A percentile compares a stretch with the other conserved stretches of the same genome.
phyloP scores from a whole-genome alignment of 371 early-diverging fungal species.

The Apophysomyces trapeziformis region DNA sequence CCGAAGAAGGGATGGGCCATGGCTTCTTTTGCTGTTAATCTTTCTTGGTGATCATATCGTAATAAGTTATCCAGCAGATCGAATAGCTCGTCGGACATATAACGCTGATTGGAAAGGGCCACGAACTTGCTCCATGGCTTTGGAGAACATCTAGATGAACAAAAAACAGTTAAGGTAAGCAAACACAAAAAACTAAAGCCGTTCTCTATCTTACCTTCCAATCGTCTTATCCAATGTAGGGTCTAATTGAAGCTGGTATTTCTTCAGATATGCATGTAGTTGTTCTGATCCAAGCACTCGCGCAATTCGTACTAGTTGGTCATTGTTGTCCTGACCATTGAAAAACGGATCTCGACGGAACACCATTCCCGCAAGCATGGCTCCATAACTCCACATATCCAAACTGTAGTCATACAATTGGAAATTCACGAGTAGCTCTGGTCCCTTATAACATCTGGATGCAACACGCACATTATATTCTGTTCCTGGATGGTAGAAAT shows the following conservation, averaged over 20 bases:
- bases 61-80: constrained; percentile 95
- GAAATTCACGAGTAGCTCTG: constrained; percentile 98
- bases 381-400: constrained; percentile 99
- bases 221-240: constrained; percentile 85
- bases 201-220: constrained; percentile 48
- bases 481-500: constrained; percentile 98
- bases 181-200: not conserved
- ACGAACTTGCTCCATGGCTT: constrained; percentile 96
- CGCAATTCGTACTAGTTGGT: constrained; percentile 98
- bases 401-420: constrained; percentile 98
- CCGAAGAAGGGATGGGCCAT: constrained; percentile 97
- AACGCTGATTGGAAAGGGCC: constrained; percentile 87
- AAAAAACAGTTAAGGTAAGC: not conserved
- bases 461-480: constrained; percentile 99
- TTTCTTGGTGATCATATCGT: constrained; percentile 97
- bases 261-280: constrained; percentile 88
- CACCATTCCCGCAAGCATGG: constrained; percentile 99
- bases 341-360: constrained; percentile 99
- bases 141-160: constrained; percentile 78
- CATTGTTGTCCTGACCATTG: constrained; percentile 98
- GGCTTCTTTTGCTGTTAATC: constrained; percentile 95
- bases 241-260: constrained; percentile 94
- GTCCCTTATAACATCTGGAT: constrained; percentile 99
- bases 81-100: constrained; percentile 88
- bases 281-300: constrained; percentile 96